phyloP scores from a whole-genome alignment of 768 basidiomycete species.

The Naematelia encephala region DNA sequence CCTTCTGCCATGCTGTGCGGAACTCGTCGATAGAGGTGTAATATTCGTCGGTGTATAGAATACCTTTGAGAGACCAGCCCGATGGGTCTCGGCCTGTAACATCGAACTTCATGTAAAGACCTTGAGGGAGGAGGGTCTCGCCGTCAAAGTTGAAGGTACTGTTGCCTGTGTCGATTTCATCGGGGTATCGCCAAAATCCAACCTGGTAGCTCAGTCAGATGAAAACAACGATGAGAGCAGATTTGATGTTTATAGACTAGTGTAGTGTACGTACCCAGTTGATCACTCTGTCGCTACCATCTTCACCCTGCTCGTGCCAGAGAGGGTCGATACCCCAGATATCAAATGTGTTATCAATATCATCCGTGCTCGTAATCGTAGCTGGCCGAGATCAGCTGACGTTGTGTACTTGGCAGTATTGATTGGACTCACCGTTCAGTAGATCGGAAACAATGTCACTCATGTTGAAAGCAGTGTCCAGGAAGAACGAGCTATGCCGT shows the following conservation, averaged over 20 bases:
- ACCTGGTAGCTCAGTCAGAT: slow-evolving; percentile 2
- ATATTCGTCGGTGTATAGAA: slow-evolving; percentile 63
- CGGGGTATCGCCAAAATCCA: slow-evolving; percentile 24
- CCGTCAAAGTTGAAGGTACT: slow-evolving; percentile 49
- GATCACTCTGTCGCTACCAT: slow-evolving; percentile 27
- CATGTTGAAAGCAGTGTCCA: slow-evolving; percentile 16
- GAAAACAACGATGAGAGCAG: neutral
- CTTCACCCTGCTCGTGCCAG: slow-evolving; percentile 34
- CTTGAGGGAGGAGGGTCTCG: slow-evolving; percentile 53
- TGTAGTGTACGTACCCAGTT: slow-evolving; percentile 35
- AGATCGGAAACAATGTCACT: slow-evolving; percentile 42
- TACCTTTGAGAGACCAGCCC: slow-evolving; percentile 58
- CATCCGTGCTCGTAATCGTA: slow-evolving; percentile 16
- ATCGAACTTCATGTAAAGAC: slow-evolving; percentile 51
- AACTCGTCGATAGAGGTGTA: slow-evolving; percentile 58
- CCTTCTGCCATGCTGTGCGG: slow-evolving; percentile 55
- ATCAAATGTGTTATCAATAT: slow-evolving; percentile 13
- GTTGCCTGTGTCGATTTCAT: slow-evolving; percentile 55
- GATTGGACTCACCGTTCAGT: slow-evolving; percentile 19
- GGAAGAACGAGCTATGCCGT: slow-evolving; percentile 22
- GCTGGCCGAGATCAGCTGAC: neutral
- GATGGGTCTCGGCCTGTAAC: slow-evolving; percentile 58
- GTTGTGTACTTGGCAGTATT: neutral
- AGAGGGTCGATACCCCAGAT: slow-evolving; percentile 45
- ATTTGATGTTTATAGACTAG: too few relatives aligned